Evolutionary conservation across 148 eudicot species (phyloP).

Genomic region (Camellia japonica): DNA sequence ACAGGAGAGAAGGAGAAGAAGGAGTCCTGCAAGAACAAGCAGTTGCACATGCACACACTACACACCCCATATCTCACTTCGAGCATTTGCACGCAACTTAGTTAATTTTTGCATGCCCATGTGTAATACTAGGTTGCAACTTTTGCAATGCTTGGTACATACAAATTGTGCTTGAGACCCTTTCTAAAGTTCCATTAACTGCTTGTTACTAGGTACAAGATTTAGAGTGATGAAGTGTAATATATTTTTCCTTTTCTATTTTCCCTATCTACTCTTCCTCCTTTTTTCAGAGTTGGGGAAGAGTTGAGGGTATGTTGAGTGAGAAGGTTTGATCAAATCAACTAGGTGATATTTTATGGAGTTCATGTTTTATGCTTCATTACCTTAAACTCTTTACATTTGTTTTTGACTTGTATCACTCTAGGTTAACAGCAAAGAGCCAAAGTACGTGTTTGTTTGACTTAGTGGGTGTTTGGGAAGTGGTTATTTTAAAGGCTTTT

Average conservation of each 20-base stretch:
- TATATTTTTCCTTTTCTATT: background rate
- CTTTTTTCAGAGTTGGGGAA: background rate
- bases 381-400: background rate
- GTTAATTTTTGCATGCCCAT: background rate
- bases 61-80: background rate
- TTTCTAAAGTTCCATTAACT: background rate
- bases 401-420: background rate
- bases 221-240: background rate
- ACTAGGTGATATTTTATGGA: background rate
- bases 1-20: too few relatives aligned
- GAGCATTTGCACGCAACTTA: background rate
- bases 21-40: too few relatives aligned
- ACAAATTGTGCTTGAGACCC: background rate
- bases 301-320: background rate
- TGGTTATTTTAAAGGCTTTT: too few relatives aligned
- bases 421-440: background rate
- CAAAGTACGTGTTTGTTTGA: background rate
- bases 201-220: background rate
- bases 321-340: background rate
- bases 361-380: background rate
- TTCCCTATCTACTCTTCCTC: too few relatives aligned
- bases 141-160: background rate
- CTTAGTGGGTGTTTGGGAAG: background rate
- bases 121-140: background rate
- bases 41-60: background rate